Percentiles rank a stretch among this genome's conserved stretches.
These are phyloP conservation scores for Cladosporium austrohemisphaericum DNA, from an alignment of 2,329 filamentous ascomycete genomes.

Conservation along the genomic window DNA sequence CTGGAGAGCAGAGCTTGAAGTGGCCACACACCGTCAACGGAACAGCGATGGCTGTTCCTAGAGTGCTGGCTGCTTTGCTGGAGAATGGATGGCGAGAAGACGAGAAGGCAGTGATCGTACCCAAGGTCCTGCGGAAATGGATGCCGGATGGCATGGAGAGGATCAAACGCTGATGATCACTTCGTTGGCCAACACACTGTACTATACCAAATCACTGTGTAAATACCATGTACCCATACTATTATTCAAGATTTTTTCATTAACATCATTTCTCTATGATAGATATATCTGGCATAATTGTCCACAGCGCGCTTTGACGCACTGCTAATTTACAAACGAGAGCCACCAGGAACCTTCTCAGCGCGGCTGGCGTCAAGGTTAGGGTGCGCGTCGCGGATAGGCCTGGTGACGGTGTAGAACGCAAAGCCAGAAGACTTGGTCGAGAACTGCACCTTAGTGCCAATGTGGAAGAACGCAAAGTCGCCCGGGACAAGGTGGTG, in stretches of 20 bases:
- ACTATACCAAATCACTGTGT: too few relatives aligned
- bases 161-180: neutral
- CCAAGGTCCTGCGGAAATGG: conserved; percentile 73
- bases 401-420: conserved; percentile 23
- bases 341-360: conserved; percentile 15
- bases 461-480: conserved; percentile 24
- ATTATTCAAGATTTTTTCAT: too few relatives aligned
- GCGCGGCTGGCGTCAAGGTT: conserved; percentile 20
- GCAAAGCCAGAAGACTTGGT: conserved; percentile 20
- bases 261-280: too few relatives aligned
- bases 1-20: conserved; percentile 48
- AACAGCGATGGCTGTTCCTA: conserved; percentile 85
- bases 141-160: conserved; percentile 52
- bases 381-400: conserved; percentile 19
- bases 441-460: conserved; percentile 22
- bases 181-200: too few relatives aligned
- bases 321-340: neutral
- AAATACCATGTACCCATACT: too few relatives aligned
- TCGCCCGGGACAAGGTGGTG: conserved; percentile 22
- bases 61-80: conserved; percentile 81
- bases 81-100: conserved; percentile 85
- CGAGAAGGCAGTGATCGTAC: conserved; percentile 65
- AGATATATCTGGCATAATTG: too few relatives aligned
- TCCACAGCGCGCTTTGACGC: neutral
- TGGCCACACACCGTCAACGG: conserved; percentile 93